Evolutionary conservation across 1,284 basidiomycete genomes (phyloP).

Genomic region (Lentinula novae-zelandiae): DNA sequence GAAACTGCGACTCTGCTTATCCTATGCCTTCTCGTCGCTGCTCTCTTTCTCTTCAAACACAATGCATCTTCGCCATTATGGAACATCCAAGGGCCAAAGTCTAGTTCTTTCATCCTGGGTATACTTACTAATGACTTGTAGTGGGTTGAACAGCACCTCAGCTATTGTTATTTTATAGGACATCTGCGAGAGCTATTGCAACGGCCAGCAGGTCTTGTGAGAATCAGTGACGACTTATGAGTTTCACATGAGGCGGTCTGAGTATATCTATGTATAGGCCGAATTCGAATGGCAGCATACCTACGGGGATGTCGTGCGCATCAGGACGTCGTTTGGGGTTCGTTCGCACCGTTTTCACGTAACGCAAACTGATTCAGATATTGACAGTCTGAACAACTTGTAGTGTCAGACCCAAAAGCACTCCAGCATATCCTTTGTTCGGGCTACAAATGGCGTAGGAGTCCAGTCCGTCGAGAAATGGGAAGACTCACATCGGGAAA

Average conservation of each 20-base stretch:
- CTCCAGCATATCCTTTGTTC: conserved; percentile 38
- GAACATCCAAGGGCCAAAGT: conserved; percentile 35
- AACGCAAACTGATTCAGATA: too few relatives aligned
- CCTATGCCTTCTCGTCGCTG: not conserved
- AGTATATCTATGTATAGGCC: conserved; percentile 35
- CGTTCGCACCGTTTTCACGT: too few relatives aligned
- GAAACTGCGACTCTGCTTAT: not conserved
- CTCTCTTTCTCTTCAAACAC: not conserved
- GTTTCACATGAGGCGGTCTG: conserved; percentile 47
- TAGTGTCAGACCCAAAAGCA: conserved; percentile 18
- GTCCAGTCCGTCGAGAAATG: conserved; percentile 38
- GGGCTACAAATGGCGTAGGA: conserved; percentile 38
- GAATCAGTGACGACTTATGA: conserved; percentile 25
- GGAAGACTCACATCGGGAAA: conserved; percentile 39
- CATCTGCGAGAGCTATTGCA: conserved; percentile 48
- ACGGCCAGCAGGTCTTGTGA: conserved; percentile 35
- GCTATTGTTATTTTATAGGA: conserved; percentile 27
- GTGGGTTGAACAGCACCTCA: too few relatives aligned
- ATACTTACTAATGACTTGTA: conserved; percentile 5
- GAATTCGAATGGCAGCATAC: conserved; percentile 31
- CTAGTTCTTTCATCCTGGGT: conserved; percentile 40
- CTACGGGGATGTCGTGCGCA: too few relatives aligned
- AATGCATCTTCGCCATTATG: not conserved
- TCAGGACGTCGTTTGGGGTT: conserved; percentile 11
- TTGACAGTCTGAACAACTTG: too few relatives aligned